Evolutionary conservation across 129 eudicot genomes (phyloP), one percentile per base, ranked within the genome.

Genomic region (sunflower (Helianthus annuus)): DNA sequence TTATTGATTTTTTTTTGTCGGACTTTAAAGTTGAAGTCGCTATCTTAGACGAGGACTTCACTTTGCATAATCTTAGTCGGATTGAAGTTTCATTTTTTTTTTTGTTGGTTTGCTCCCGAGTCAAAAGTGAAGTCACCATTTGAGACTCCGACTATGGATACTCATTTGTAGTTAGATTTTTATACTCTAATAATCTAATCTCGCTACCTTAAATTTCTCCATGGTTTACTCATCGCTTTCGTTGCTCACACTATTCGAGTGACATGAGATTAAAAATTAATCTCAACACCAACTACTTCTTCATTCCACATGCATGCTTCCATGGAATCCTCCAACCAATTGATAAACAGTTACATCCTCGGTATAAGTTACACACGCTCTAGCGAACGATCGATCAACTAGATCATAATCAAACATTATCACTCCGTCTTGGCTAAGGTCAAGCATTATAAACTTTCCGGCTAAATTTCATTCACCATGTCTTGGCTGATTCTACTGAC

Each of bases 281-380:
- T 3, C 38, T 27, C 10, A 42, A 13, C 74, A 69, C 54, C 11
- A 69, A 70, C 76, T 16, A 45, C 70, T 70, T 64, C 56, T 53
- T 70, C 82, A 78, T 78, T 44, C 67, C 77, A 29, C 51, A 63
- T 64, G 82, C 82, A 78, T 78, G 82, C 58, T 70, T 54, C 72
- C 77, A 63, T 70, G 13, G 40, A 70, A 78, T 78, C 66, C 72
- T 34, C 61, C 49, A 10, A 54, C 4, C 22, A 15, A 1, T 48
- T 48, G 22, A 59, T 7, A 27, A 10, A 68, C 73, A 29, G 16
- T 48, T 62, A 36, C 7, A 16, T 5, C 24, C 57, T 14, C 10
- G 6, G 32, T 24, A 61, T 61, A 77, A 39, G 46, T 49, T 70
- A 52, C 58, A 70, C 40, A 13, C 58, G 46, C 46, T 27, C 76